Conservation (phyloP, 768 basidiomycete species). For the Boletus rubropictus region DNA sequence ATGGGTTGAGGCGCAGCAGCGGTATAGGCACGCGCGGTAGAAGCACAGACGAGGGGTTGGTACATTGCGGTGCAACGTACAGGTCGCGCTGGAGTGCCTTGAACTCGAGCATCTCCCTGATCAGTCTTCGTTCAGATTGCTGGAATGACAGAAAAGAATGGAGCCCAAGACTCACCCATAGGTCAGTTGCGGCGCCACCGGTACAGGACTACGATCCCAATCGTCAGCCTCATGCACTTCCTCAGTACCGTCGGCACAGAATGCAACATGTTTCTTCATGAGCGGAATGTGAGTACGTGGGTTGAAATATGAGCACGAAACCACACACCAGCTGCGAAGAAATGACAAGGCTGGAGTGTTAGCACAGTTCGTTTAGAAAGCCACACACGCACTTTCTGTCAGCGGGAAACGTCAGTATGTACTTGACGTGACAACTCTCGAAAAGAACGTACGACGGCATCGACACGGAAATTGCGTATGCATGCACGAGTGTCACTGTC, state of each 20-base stretch:
- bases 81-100: constrained; percentile 64
- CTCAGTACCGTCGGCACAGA: constrained; percentile 48
- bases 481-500: constrained; percentile 20
- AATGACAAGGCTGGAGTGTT: not conserved
- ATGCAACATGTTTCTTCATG: constrained; percentile 53
- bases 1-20: constrained; percentile 50
- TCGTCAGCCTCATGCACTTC: constrained; percentile 65
- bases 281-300: not conserved
- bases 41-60: constrained; percentile 38
- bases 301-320: not conserved
- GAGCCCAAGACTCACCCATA: constrained; percentile 53
- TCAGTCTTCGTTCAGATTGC: not conserved
- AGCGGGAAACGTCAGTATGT: not conserved
- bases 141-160: not conserved
- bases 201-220: constrained; percentile 73
- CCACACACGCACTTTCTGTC: constrained; percentile 16
- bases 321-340: constrained; percentile 11
- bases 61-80: constrained; percentile 51
- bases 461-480: constrained; percentile 23
- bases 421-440: not conserved
- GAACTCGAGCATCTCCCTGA: constrained; percentile 60
- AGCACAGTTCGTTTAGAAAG: not conserved
- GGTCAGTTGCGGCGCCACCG: constrained; percentile 54
- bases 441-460: constrained; percentile 14
- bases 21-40: constrained; percentile 55